These are phyloP conservation scores for Linum usitatissimum DNA, from an alignment of 345 rosid genomes.

Conservation along the genomic window DNA sequence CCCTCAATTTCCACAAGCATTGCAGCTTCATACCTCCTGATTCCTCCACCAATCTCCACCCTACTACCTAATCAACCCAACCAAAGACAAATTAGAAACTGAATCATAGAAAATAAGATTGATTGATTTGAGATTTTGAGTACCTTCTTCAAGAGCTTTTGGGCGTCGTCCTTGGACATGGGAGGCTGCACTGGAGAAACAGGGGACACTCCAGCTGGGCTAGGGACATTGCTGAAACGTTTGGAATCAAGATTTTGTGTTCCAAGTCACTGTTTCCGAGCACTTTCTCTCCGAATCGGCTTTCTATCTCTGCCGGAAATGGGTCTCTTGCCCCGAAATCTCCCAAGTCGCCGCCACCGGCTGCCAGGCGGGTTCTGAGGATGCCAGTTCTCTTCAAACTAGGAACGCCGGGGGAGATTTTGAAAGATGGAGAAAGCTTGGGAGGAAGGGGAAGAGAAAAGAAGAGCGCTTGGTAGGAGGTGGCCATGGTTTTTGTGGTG, in stretches of 20 bases:
- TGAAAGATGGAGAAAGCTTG: too few species aligned
- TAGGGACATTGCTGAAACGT: conserved; percentile 60
- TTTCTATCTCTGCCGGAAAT: conserved; percentile 68
- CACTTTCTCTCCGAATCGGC: conserved; percentile 73
- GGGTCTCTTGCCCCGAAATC: conserved; percentile 76
- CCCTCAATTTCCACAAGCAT: conserved; percentile 84
- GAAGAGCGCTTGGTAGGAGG: too few species aligned
- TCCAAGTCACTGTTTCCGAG: conserved; percentile 54
- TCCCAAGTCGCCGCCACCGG: conserved; percentile 31
- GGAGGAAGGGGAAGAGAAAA: too few species aligned
- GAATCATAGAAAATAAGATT: not conserved
- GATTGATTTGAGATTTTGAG: not conserved
- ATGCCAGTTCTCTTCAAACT: too few species aligned
- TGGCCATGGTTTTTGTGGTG: too few species aligned
- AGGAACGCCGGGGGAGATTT: too few species aligned
- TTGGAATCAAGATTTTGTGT: conserved; percentile 82
- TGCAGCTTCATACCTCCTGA: conserved; percentile 59
- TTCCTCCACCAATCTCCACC: conserved; percentile 82
- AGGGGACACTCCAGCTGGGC: conserved; percentile 49
- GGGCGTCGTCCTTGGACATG: conserved; percentile 49
- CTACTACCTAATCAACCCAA: conserved; percentile 41
- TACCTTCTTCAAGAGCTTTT: conserved; percentile 61
- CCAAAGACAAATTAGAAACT: not conserved
- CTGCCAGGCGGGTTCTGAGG: conserved; percentile 16
- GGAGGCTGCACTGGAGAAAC: conserved; percentile 58